Evolutionary conservation across 352 stramenopile species (phyloP).

Genomic region (Globisporangium orthogonon): DNA sequence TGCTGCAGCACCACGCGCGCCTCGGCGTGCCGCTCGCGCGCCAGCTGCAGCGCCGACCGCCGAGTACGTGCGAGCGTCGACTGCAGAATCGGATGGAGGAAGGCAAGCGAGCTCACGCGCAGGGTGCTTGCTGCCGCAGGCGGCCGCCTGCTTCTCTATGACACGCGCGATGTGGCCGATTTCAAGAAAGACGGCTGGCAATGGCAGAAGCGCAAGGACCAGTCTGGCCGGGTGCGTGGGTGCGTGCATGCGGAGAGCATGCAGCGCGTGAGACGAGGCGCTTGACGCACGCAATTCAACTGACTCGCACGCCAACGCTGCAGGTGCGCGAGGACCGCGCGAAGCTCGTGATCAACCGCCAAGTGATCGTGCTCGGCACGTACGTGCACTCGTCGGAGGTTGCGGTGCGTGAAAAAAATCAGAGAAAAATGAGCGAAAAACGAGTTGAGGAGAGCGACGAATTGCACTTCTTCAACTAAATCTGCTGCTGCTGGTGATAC

Average conservation of each 20-base stretch:
- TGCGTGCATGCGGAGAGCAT: not conserved
- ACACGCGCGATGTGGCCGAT: constrained; percentile 47
- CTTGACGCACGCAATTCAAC: not conserved
- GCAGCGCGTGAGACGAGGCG: not conserved
- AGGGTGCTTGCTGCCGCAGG: constrained; percentile 19
- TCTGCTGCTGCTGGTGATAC: not conserved
- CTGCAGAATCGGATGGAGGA: no score
- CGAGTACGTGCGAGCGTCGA: constrained; percentile 34
- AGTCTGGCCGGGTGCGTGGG: constrained; percentile 44
- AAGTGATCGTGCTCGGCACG: constrained; percentile 72
- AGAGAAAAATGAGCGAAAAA: not conserved
- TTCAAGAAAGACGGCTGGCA: constrained; percentile 86
- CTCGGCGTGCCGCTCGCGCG: constrained; percentile 33
- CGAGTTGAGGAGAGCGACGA: not conserved
- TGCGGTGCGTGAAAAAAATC: constrained; percentile 24
- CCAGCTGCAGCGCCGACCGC: constrained; percentile 37
- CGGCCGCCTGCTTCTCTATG: constrained; percentile 66
- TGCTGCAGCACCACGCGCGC: constrained; percentile 48
- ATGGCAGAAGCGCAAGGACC: constrained; percentile 86
- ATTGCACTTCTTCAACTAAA: not conserved
- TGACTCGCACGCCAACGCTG: not conserved
- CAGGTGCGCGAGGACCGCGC: constrained; percentile 76
- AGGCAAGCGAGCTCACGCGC: not conserved
- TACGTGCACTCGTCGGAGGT: constrained; percentile 81
- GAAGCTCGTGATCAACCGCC: constrained; percentile 80